Evolutionary conservation across 2,329 filamentous ascomycete species (phyloP).

Genomic region (Penicillium palitans): DNA sequence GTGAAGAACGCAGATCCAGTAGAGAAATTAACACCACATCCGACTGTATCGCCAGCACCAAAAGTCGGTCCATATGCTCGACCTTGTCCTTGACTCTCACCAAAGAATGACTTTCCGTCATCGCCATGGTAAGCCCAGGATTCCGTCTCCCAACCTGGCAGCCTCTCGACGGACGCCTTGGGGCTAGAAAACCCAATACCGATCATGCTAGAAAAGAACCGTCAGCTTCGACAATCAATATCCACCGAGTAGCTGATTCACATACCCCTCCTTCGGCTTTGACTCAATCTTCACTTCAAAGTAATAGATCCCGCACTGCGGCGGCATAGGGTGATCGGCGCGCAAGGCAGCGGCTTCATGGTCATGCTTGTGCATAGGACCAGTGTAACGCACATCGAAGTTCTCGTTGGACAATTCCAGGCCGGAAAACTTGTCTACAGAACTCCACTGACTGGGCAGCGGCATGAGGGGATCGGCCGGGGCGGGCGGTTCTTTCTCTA

Average conservation of each 20-base stretch:
- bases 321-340: conserved; percentile 81
- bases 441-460: conserved; percentile 81
- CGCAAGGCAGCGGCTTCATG: conserved; percentile 80
- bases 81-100: conserved; percentile 54
- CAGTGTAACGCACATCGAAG: conserved; percentile 65
- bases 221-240: conserved; percentile 12
- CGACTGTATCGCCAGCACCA: conserved; percentile 59
- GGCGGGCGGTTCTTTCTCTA: conserved; percentile 69
- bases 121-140: conserved; percentile 69
- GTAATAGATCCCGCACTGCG: conserved; percentile 91
- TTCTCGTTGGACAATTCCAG: conserved; percentile 76
- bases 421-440: conserved; percentile 68
- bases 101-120: conserved; percentile 64
- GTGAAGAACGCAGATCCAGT: conserved; percentile 65
- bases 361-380: conserved; percentile 58
- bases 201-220: conserved; percentile 33
- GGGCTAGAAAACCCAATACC: conserved; percentile 62
- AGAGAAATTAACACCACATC: conserved; percentile 65
- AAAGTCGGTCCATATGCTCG: conserved; percentile 63
- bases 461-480: conserved; percentile 62
- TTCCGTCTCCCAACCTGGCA: conserved; percentile 66
- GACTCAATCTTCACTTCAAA: conserved; percentile 72
- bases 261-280: conserved; percentile 67
- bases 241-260: conserved; percentile 7
- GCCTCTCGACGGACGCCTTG: conserved; percentile 59